phyloP scores from a whole-genome alignment of 2,329 filamentous ascomycete genomes.

The Pseudocercospora cruenta region DNA sequence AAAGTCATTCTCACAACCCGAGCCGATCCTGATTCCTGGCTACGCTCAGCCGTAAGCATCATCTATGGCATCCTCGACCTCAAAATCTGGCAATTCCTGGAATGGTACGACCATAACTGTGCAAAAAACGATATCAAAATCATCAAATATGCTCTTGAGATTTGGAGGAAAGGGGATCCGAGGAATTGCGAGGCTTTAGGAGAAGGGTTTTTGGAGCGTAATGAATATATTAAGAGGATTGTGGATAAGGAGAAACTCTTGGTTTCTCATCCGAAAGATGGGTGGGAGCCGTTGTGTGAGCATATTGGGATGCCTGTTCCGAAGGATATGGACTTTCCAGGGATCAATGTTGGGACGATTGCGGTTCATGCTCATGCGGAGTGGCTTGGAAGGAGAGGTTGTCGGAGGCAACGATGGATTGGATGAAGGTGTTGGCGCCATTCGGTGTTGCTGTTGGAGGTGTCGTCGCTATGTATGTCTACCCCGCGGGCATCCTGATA shows the following conservation, averaged over 20 bases:
- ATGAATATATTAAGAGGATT: conserved; percentile 11
- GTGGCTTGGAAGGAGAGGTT: too few relatives aligned
- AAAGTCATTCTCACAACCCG: conserved; percentile 55
- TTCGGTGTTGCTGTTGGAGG: too few relatives aligned
- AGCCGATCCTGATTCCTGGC: conserved; percentile 50
- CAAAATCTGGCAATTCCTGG: background rate
- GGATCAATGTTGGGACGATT: background rate
- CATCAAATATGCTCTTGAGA: too few relatives aligned
- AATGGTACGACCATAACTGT: too few relatives aligned
- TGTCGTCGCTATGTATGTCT: too few relatives aligned
- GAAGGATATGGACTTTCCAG: background rate
- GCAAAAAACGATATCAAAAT: too few relatives aligned
- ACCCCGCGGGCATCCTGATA: too few relatives aligned
- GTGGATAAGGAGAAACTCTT: conserved; percentile 16
- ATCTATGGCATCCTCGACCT: background rate
- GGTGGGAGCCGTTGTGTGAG: background rate
- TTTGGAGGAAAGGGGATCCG: too few relatives aligned
- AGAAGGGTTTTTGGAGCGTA: background rate
- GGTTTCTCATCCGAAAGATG: conserved; percentile 11
- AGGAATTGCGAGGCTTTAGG: too few relatives aligned
- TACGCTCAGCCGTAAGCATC: background rate
- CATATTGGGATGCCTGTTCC: background rate
- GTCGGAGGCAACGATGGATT: too few relatives aligned
- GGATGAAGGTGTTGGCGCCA: too few relatives aligned
- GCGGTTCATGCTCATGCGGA: too few relatives aligned